phyloP scores from a whole-genome alignment of 352 stramenopile species.

The Phytopythium delawarense region DNA sequence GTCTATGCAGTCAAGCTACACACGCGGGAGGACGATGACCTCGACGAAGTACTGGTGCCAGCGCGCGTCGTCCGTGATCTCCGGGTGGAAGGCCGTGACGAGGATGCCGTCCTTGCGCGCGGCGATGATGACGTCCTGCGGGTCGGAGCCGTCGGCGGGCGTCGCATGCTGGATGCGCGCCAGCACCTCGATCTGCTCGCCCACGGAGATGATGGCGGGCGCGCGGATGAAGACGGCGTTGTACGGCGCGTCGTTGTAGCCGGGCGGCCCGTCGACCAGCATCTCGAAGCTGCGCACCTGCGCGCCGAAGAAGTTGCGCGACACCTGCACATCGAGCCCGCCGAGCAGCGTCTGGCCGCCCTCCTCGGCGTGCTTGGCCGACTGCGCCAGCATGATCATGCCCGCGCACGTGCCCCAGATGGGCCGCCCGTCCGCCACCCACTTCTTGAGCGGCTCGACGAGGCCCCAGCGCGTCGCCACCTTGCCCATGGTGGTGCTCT shows the following conservation, averaged over 20 bases:
- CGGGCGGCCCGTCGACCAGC: constrained; percentile 47
- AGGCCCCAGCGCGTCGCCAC: constrained; percentile 82
- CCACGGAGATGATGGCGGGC: constrained; percentile 92
- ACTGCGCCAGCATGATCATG: constrained; percentile 94
- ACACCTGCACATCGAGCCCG: constrained; percentile 94
- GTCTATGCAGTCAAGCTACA: constrained; percentile 20
- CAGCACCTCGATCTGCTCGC: constrained; percentile 88
- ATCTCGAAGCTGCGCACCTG: constrained; percentile 88
- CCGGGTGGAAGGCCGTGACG: constrained; percentile 95
- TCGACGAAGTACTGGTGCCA: constrained; percentile 96
- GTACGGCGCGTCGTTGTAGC: constrained; percentile 68
- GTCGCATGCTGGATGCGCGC: constrained; percentile 78
- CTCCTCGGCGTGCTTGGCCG: constrained; percentile 78
- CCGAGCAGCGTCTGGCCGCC: constrained; percentile 93
- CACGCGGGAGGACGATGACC: constrained; percentile 43
- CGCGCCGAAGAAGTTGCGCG: constrained; percentile 96
- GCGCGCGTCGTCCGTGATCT: constrained; percentile 91
- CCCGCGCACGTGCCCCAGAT: constrained; percentile 97
- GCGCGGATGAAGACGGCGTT: constrained; percentile 96
- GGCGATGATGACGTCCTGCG: constrained; percentile 77
- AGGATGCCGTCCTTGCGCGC: constrained; percentile 89
- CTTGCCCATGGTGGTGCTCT: constrained; percentile 95
- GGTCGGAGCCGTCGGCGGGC: constrained; percentile 71
- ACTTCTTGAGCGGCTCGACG: constrained; percentile 75
- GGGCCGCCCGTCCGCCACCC: constrained; percentile 61